Conservation (phyloP, 129 eudicot species). For the Lonicera japonica region DNA sequence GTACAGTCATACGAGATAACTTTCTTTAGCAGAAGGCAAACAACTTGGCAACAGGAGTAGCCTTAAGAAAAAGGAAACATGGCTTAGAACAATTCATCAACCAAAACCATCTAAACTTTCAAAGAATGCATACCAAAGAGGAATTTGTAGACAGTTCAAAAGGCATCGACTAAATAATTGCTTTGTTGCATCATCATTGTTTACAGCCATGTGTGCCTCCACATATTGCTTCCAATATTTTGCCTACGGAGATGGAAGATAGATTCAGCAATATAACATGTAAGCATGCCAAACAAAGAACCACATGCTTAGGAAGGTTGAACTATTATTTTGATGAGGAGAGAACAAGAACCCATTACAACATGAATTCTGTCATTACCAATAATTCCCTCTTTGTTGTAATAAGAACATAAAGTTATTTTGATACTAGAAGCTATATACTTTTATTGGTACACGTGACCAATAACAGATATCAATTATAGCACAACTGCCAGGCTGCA, state of each 20-base stretch:
- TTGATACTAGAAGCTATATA: neutral
- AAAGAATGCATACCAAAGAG: slow-evolving; percentile 60
- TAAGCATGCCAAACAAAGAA: slow-evolving; percentile 3
- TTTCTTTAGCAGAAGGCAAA: too few species aligned
- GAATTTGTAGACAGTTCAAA: slow-evolving; percentile 79
- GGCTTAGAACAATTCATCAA: neutral
- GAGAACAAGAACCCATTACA: neutral
- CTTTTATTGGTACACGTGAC: neutral
- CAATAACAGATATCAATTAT: neutral
- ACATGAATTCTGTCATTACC: neutral
- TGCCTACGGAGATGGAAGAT: slow-evolving; percentile 38
- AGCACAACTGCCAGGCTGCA: neutral
- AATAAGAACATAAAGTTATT: neutral
- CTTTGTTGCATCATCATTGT: slow-evolving; percentile 83
- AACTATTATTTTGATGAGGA: neutral
- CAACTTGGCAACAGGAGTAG: too few species aligned
- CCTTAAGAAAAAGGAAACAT: slow-evolving; percentile 4
- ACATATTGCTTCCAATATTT: slow-evolving; percentile 98
- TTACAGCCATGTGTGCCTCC: slow-evolving; percentile 87
- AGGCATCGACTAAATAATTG: slow-evolving; percentile 91
- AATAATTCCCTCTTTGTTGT: neutral
- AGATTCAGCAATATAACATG: neutral
- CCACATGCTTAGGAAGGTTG: neutral
- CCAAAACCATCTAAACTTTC: neutral
- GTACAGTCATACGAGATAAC: too few species aligned